These are phyloP conservation scores for Rhodocollybia butyracea DNA, from an alignment of 768 basidiomycete genomes.

Conservation along the genomic window DNA sequence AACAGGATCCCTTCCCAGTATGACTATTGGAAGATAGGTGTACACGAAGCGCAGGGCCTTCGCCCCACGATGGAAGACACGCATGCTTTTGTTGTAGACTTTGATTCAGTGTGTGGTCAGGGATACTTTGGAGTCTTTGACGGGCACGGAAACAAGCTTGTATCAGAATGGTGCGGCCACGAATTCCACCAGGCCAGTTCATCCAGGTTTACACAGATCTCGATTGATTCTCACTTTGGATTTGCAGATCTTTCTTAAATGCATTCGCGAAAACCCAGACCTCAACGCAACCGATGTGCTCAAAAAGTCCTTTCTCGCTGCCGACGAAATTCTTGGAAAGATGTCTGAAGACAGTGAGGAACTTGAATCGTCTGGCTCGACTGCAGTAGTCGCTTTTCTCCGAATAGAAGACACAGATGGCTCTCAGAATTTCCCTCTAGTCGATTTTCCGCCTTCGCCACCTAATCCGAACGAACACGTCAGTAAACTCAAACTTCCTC, in stretches of 20 bases:
- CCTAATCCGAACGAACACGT: slow-evolving; percentile 29
- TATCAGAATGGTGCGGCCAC: slow-evolving; percentile 81
- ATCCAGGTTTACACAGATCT: slow-evolving; percentile 3
- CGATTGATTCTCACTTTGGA: background rate
- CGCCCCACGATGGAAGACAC: slow-evolving; percentile 76
- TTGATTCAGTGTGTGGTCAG: slow-evolving; percentile 67
- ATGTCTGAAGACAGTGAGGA: slow-evolving; percentile 86
- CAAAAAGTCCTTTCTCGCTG: slow-evolving; percentile 92
- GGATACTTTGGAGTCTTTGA: slow-evolving; percentile 84
- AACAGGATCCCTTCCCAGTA: slow-evolving; percentile 46
- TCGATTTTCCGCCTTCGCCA: slow-evolving; percentile 38
- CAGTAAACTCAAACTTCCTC: slow-evolving; percentile 34
- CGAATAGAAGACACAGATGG: slow-evolving; percentile 84
- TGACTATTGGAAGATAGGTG: slow-evolving; percentile 43
- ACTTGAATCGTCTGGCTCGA: slow-evolving; percentile 95
- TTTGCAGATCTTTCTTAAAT: slow-evolving; percentile 17
- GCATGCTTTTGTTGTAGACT: slow-evolving; percentile 75
- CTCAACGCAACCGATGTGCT: slow-evolving; percentile 79
- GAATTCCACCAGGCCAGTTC: slow-evolving; percentile 63
- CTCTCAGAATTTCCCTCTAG: slow-evolving; percentile 54
- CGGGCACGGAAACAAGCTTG: slow-evolving; percentile 77
- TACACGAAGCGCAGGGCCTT: slow-evolving; percentile 59
- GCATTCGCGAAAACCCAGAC: slow-evolving; percentile 53
- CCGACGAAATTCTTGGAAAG: slow-evolving; percentile 77
- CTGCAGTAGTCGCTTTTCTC: slow-evolving; percentile 93